Evolutionary conservation across 2,329 filamentous ascomycete genomes (phyloP).

Genomic region (Fusarium sp.): DNA sequence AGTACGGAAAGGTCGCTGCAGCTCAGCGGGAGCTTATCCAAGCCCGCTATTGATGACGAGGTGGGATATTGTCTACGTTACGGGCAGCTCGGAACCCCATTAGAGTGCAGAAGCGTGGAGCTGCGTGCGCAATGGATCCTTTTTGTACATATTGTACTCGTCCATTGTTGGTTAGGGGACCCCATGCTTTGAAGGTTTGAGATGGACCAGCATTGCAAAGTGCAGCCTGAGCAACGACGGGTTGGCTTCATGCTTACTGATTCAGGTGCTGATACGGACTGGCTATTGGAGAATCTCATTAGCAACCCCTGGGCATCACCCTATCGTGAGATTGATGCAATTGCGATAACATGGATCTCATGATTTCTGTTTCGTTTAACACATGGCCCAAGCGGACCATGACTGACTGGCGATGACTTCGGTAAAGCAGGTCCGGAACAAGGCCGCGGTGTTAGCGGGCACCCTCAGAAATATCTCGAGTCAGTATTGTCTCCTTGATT

Average conservation of each 20-base stretch:
- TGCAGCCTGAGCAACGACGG: constrained; percentile 24
- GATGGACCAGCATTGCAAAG: constrained; percentile 23
- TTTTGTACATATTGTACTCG: neutral
- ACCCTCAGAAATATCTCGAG: neutral
- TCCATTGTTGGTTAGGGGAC: constrained; percentile 15
- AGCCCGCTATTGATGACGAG: constrained; percentile 25
- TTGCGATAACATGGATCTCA: constrained; percentile 22
- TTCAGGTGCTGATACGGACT: constrained; percentile 1
- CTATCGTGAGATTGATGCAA: constrained; percentile 21
- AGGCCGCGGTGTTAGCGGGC: constrained; percentile 29
- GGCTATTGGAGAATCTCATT: constrained; percentile 26
- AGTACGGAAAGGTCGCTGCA: constrained; percentile 20
- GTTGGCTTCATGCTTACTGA: constrained; percentile 13
- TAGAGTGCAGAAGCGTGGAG: constrained; percentile 38
- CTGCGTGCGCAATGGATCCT: constrained; percentile 15
- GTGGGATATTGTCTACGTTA: constrained; percentile 38
- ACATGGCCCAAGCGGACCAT: neutral
- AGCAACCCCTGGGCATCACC: constrained; percentile 8
- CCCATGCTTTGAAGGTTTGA: constrained; percentile 34
- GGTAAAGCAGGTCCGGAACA: constrained; percentile 14
- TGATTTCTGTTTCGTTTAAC: constrained; percentile 31
- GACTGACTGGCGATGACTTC: constrained; percentile 20
- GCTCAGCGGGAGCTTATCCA: constrained; percentile 21
- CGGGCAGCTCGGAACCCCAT: constrained; percentile 35
- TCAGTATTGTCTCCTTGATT: constrained; percentile 16